Conservation (phyloP, 345 rosid genomes). For the Atalantia buxifolia region DNA sequence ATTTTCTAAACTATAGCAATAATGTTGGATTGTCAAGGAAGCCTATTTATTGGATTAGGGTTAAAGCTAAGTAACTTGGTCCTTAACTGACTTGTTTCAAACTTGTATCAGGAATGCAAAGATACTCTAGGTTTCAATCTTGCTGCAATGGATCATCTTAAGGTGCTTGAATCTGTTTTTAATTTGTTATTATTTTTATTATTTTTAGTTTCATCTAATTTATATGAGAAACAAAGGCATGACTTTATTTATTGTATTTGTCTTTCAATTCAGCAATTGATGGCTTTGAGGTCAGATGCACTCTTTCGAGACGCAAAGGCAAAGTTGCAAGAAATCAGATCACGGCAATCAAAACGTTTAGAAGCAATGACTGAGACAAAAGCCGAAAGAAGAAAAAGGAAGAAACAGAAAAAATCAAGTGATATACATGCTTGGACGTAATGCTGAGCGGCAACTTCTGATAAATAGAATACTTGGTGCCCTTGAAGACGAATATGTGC, state of each 20-base stretch:
- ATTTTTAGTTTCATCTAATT: too few relatives aligned
- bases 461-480: background rate
- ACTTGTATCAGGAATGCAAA: conserved; percentile 64
- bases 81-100: background rate
- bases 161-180: conserved; percentile 36
- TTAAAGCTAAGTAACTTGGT: background rate
- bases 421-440: conserved; percentile 35
- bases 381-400: conserved; percentile 56
- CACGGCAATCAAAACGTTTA: conserved; percentile 50
- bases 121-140: conserved; percentile 89
- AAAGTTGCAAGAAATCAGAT: conserved; percentile 62
- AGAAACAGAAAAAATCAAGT: conserved; percentile 51
- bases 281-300: conserved; percentile 87
- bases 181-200: too few relatives aligned
- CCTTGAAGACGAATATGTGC: background rate
- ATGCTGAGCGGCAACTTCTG: background rate
- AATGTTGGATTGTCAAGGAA: background rate
- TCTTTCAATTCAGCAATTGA: conserved; percentile 58
- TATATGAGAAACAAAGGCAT: background rate
- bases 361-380: conserved; percentile 48
- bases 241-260: background rate
- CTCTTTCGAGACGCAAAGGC: conserved; percentile 74
- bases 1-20: background rate
- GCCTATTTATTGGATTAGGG: background rate
- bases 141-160: conserved; percentile 95